A percentile compares a stretch with the other conserved stretches of the same genome.
phyloP scores from a whole-genome alignment of 257 asterid genomes.

The Nicotiana otophora region DNA sequence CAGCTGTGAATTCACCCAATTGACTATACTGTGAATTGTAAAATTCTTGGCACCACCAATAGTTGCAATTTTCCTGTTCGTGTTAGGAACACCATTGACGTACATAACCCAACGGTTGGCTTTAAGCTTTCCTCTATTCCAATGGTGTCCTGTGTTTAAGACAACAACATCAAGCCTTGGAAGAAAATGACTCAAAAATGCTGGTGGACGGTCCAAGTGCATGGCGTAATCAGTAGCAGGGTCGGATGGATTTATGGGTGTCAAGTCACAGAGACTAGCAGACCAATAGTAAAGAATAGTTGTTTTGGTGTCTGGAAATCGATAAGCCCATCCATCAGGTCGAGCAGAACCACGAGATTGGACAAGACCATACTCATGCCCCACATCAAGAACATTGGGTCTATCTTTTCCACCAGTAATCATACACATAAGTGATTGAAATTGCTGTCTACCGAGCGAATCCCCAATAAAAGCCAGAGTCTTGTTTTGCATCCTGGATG shows the following conservation, averaged over 20 bases:
- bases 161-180: slow-evolving; percentile 59
- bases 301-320: slow-evolving; percentile 67
- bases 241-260: slow-evolving; percentile 48
- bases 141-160: slow-evolving; percentile 90
- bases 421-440: slow-evolving; percentile 97
- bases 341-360: slow-evolving; percentile 72
- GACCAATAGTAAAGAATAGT: slow-evolving; percentile 95
- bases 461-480: slow-evolving; percentile 90
- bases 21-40: slow-evolving; percentile 57
- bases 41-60: slow-evolving; percentile 67
- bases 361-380: slow-evolving; percentile 70
- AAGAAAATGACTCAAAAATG: slow-evolving; percentile 52
- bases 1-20: slow-evolving; percentile 77
- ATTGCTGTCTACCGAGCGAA: slow-evolving; percentile 92
- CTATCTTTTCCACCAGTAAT: slow-evolving; percentile 71
- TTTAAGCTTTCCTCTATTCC: slow-evolving; percentile 82
- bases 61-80: slow-evolving; percentile 42
- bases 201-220: slow-evolving; percentile 93
- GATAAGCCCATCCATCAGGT: slow-evolving; percentile 97
- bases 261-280: slow-evolving; percentile 76
- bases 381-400: slow-evolving; percentile 67
- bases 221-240: slow-evolving; percentile 59
- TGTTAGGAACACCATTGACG: slow-evolving; percentile 65
- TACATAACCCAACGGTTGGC: slow-evolving; percentile 87
- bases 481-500: slow-evolving; percentile 71